Evolutionary conservation across 306 rosid species (phyloP), one percentile per base, ranked within the genome.

Genomic region (Mucuna pruriens): DNA sequence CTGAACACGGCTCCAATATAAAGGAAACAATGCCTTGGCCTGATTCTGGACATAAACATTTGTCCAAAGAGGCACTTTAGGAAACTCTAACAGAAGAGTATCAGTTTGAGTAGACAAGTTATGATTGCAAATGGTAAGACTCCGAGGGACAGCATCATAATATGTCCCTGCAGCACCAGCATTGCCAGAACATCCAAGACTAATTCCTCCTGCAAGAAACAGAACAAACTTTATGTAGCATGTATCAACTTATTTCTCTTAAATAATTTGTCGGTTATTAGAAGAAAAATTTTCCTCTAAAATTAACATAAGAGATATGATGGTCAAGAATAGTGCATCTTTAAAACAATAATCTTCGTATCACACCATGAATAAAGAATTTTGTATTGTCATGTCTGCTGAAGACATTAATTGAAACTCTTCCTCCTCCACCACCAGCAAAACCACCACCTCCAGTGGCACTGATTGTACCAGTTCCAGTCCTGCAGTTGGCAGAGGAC

Each of bases 391-490:
- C 99, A 71, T 87, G 99, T 88, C 97, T 86, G 85, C 99, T 89
- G 84, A 95, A 90, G 83, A 87, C 97, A 44, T 87, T 52, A 67
- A 93, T 82, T 55, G 99, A 93, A 77, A 95, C 71, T 85, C 99
- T 89, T 85, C 99, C 99, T 68, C 99, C 99, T 67, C 99, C 99
- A 54, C 99, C 98, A 7, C 98, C 98, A 72, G 97, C 98, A 84
- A 93, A 95, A 63, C 99, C 99, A 75, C 84, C 77, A 75, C 98
- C 99, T 68, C 99, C 99, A 9, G 84, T 82, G 22, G 97, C 95
- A 85, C 96, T 90, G 85, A 93, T 74, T 72, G 76, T 89, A 80
- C 98, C 98, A 83, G 85, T 86, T 89, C 99, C 99, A 66, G 91
- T 93, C 97, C 99, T 95, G 94, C 87, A 78, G 80, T 81, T 84